Evolutionary conservation across 2,329 filamentous ascomycete genomes (phyloP).

Genomic region (Sporothrix euskadiensis): DNA sequence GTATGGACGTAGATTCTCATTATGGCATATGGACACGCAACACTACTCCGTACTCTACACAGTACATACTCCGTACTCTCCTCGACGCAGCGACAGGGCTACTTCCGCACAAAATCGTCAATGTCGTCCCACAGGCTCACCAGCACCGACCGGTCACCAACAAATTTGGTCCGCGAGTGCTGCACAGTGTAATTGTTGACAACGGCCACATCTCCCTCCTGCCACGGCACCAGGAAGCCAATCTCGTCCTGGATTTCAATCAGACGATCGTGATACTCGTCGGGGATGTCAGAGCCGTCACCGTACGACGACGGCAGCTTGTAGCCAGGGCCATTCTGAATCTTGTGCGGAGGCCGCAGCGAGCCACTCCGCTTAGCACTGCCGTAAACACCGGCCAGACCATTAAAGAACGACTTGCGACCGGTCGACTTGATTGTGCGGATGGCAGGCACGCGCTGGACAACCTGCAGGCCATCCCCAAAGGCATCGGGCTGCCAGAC

Average conservation of each 20-base stretch:
- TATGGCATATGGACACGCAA: not conserved
- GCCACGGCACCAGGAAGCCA: constrained; percentile 27
- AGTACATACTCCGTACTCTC: not conserved
- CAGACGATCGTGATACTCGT: constrained; percentile 35
- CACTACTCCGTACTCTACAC: not conserved
- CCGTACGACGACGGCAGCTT: constrained; percentile 33
- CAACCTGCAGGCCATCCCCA: constrained; percentile 25
- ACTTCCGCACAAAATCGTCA: constrained; percentile 11
- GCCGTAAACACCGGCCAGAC: constrained; percentile 28
- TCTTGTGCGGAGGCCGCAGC: constrained; percentile 21
- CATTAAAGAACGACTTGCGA: constrained; percentile 24
- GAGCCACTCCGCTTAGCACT: constrained; percentile 6
- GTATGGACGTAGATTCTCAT: not conserved
- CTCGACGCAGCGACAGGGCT: not conserved
- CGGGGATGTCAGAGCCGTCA: constrained; percentile 35
- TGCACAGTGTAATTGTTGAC: constrained; percentile 35
- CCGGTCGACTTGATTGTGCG: constrained; percentile 25
- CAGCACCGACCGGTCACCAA: constrained; percentile 13
- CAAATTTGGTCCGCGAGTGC: constrained; percentile 29
- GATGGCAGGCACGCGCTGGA: constrained; percentile 28
- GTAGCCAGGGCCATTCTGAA: constrained; percentile 30
- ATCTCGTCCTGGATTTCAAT: constrained; percentile 36
- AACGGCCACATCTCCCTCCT: constrained; percentile 29
- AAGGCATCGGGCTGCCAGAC: constrained; percentile 28
- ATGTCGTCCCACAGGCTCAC: constrained; percentile 21